Evolutionary conservation across 192 early-diverging fungal genomes (phyloP), one percentile per base, ranked within the genome.

Genomic region (Backusella sp.): DNA sequence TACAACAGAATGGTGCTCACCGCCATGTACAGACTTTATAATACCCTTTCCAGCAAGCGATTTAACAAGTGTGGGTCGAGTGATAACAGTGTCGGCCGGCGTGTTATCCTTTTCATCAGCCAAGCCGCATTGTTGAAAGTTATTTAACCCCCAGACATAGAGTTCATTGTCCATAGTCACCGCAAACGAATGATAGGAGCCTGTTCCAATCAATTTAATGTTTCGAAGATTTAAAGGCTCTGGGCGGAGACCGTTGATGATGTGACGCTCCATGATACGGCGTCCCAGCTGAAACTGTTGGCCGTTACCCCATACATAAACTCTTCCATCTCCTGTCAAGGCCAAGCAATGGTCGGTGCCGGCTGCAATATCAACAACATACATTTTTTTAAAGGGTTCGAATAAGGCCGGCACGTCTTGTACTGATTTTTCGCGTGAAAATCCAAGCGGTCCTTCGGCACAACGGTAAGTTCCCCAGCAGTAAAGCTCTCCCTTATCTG

Each of bases 231-330:
- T 87, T 36, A 90, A 77, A 17, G 84, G 79, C 72, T 88, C 84
- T 21, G 88, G 89, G 19, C 76, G 84, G 70, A 90, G 77, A 49
- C 87, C 92, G 76, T 88, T 90, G 77, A 88, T 83, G 68, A 89
- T 91, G 56, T 85, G 89, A 81, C 96, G 90, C 68, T 89, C 83
- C 41, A 94, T 85, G 71, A 97, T 88, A 56, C 90, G 84, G 66
- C 94, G 92, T 66, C 97, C 97, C 21, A 97, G 86, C 82, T 97
- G 96, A 75, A 90, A 91, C 73, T 95, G 94, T 76, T 97, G 93
- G 11, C 92, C 92, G 80, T 91, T 91, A 21, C 96, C 97, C 96
- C 96, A 99, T 7, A 91, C 90, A 81, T 91, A 96, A 28, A 98
- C 90, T 72, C 87, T 84, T 53, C 94, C 95, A 72, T 90, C 87